These are phyloP conservation scores for Ophiostoma perfectum DNA, from an alignment of 2,329 filamentous ascomycete genomes.

Conservation along the genomic window DNA sequence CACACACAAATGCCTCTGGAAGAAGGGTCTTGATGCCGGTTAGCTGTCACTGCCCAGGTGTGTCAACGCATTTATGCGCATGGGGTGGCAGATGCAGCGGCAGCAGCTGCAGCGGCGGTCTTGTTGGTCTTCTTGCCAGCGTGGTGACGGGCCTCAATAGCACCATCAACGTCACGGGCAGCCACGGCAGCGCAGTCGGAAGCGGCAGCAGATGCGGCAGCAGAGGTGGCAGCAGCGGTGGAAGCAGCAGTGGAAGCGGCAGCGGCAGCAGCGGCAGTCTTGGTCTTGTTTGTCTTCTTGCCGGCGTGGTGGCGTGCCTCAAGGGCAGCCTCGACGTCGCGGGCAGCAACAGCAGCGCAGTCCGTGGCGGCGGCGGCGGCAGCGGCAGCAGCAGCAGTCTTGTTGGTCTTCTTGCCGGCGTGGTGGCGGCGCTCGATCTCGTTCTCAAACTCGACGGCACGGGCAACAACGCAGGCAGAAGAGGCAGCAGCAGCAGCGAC, in stretches of 20 bases:
- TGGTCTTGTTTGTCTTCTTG: conserved; percentile 15
- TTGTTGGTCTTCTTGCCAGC: conserved; percentile 15
- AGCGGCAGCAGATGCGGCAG: background rate
- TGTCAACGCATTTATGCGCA: background rate
- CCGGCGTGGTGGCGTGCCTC: conserved; percentile 17
- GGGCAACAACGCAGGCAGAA: conserved; percentile 1
- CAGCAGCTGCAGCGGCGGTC: background rate
- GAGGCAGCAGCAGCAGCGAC: background rate
- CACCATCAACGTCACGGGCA: conserved; percentile 5
- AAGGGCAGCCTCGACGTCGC: conserved; percentile 14
- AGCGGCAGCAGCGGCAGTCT: background rate
- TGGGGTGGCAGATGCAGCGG: background rate
- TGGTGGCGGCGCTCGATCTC: conserved; percentile 15
- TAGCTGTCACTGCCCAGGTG: background rate
- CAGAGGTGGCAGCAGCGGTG: background rate
- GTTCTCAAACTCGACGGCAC: conserved; percentile 5
- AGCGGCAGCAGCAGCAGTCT: background rate
- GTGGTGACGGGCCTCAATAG: conserved; percentile 17
- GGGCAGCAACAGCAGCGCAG: background rate
- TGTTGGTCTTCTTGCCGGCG: conserved; percentile 16
- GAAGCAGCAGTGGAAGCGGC: background rate
- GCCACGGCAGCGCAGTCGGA: background rate
- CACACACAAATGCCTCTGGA: background rate
- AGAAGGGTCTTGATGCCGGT: background rate
- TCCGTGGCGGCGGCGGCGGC: conserved; percentile 4